Evolutionary conservation across 2,329 filamentous ascomycete species (phyloP).

Genomic region (Penicillium glabrum): DNA sequence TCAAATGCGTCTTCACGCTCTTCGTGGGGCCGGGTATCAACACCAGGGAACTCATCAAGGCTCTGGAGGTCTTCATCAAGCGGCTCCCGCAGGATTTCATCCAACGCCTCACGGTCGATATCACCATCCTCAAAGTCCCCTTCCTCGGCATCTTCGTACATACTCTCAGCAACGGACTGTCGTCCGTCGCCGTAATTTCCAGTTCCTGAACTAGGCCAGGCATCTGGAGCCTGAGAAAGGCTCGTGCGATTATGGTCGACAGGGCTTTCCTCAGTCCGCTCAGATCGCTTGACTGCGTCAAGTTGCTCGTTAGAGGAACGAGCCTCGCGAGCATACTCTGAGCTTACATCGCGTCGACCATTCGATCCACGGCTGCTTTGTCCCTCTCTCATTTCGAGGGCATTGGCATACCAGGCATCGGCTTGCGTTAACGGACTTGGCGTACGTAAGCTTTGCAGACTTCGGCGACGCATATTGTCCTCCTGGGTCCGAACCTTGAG

Average conservation of each 20-base stretch:
- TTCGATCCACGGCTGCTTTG: constrained; percentile 36
- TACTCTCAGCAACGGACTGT: constrained; percentile 35
- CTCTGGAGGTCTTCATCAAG: constrained; percentile 41
- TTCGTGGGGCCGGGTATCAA: constrained; percentile 73
- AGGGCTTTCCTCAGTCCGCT: constrained; percentile 1
- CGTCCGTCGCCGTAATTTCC: constrained; percentile 24
- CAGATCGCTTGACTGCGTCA: constrained; percentile 3
- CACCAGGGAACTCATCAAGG: constrained; percentile 40
- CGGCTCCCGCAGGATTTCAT: constrained; percentile 51
- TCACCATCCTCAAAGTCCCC: constrained; percentile 45
- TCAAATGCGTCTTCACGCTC: constrained; percentile 94
- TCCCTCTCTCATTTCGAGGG: constrained; percentile 36
- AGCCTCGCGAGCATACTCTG: constrained; percentile 24
- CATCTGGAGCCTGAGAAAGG: constrained; percentile 3
- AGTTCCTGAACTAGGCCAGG: constrained; percentile 10
- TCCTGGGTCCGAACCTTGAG: constrained; percentile 76
- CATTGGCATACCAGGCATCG: constrained; percentile 55
- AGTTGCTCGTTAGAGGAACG: constrained; percentile 21
- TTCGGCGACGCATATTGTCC: constrained; percentile 75
- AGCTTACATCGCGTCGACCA: constrained; percentile 35
- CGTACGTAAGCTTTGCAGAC: constrained; percentile 71
- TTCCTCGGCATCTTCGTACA: constrained; percentile 47
- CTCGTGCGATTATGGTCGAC: constrained; percentile 1
- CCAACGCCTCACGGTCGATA: constrained; percentile 64
- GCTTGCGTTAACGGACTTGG: constrained; percentile 78